Evolutionary conservation across 2,329 filamentous ascomycete species (phyloP).

Genomic region (Xenosphaeropsis pyriputrescens): DNA sequence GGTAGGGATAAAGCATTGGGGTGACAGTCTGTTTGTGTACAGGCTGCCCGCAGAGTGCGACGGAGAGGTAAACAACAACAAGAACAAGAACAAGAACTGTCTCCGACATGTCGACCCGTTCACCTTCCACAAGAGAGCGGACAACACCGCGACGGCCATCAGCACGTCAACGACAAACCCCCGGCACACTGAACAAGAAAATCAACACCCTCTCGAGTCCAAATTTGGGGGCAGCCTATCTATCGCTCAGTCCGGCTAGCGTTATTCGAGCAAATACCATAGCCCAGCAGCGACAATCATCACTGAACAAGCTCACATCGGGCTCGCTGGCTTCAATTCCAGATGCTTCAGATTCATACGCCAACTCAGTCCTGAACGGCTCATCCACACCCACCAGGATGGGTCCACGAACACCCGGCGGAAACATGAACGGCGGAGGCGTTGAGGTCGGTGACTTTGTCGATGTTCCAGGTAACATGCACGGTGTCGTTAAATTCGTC

Average conservation of each 20-base stretch:
- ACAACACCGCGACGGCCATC: conserved; percentile 16
- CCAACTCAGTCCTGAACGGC: conserved; percentile 33
- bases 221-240: conserved; percentile 31
- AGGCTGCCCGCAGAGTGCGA: too few species aligned
- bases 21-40: too few species aligned
- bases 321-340: conserved; percentile 49
- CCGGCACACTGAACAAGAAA: conserved; percentile 9
- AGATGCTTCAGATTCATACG: conserved; percentile 51
- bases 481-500: conserved; percentile 78
- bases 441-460: conserved; percentile 70
- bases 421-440: conserved; percentile 28
- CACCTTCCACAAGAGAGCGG: conserved; percentile 1
- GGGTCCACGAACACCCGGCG: conserved; percentile 36
- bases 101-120: conserved; percentile 6
- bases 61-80: too few species aligned
- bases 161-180: conserved; percentile 16
- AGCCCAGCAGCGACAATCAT: conserved; percentile 52
- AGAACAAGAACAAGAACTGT: neutral
- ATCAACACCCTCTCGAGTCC: conserved; percentile 39
- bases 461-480: conserved; percentile 88
- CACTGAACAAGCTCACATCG: conserved; percentile 52
- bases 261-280: conserved; percentile 5
- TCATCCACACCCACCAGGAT: conserved; percentile 26
- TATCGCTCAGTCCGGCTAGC: conserved; percentile 1
- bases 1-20: too few species aligned